Percentiles rank a stretch among this genome's conserved stretches.
phyloP scores from a whole-genome alignment of 352 stramenopile genomes.

The Globisporangium paddicum region DNA sequence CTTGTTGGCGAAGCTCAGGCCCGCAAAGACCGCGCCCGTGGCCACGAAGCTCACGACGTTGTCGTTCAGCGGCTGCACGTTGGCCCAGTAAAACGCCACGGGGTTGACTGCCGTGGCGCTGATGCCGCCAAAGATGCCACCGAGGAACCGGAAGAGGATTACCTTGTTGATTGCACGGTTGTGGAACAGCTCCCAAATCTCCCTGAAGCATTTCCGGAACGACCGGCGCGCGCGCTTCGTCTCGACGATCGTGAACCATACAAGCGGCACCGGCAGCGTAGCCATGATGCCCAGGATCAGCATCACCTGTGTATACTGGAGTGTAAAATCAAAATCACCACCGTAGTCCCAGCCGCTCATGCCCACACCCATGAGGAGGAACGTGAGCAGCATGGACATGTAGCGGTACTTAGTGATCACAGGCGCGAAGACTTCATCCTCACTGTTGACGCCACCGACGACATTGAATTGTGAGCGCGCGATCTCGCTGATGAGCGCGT shows the following conservation, averaged over 20 bases:
- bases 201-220: constrained; percentile 17
- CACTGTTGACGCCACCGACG: constrained; percentile 4
- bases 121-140: constrained; percentile 29
- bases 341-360: constrained; percentile 62
- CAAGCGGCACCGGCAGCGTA: constrained; percentile 30
- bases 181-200: constrained; percentile 35
- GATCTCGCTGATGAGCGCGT: constrained; percentile 47
- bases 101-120: constrained; percentile 38
- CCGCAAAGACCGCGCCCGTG: constrained; percentile 21
- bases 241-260: constrained; percentile 21
- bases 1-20: constrained; percentile 28
- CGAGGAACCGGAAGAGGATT: constrained; percentile 35
- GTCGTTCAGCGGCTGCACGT: constrained; percentile 51
- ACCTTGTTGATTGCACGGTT: constrained; percentile 35
- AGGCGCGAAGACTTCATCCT: constrained; percentile 23
- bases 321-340: constrained; percentile 48
- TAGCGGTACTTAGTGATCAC: constrained; percentile 36
- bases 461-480: constrained; percentile 16
- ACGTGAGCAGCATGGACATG: constrained; percentile 28
- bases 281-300: constrained; percentile 23
- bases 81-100: constrained; percentile 42
- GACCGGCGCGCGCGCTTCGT: constrained; percentile 12
- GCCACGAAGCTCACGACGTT: constrained; percentile 48
- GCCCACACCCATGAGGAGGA: constrained; percentile 50
- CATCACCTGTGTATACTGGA: constrained; percentile 49